Base-by-base conservation (phyloP, 139 green algal species). In the Tetradesmus obliquus region DNA sequence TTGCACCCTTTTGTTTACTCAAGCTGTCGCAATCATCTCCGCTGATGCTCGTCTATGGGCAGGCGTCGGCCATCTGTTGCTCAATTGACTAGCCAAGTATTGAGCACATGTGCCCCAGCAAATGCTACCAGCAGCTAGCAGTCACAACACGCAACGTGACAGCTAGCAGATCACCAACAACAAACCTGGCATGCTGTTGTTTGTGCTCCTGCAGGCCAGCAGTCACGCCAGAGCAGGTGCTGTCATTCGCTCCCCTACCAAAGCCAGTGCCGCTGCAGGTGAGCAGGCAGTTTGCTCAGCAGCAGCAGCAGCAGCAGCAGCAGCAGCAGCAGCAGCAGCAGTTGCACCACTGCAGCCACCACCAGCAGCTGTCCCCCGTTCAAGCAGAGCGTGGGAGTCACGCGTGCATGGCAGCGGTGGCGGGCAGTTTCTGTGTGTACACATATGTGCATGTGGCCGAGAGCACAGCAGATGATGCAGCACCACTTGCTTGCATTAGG, bases 211-310 rank as follows among this genome's bases (percentile, higher is more conserved):
- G 87, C 87, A 86, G 87, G 76, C 87, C 87, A 12, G 79, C 87
- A 55, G 87, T 86, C 8, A 86, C 87, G 17, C 72, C 79, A 19
- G 87, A 91, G 76, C 74, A 91, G 45, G 72, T 91, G 20, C 57
- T 91, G 58, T 91, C 87, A 13, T 80, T 86, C 55, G 20, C 20
- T 54, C 87, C 87, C 24, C 66, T 91, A 7, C 74, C 87, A 7
- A 84, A 91, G 24, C 87, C 87, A 45, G 87, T 91, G n/a, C 87
- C 87, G 12, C 57, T 91, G 22, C 62, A 91, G 87, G 87, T 91
- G 71, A 71, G 86, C 3, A 51, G n/a, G 32, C 2, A 55, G 81
- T 8, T 19, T 12, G 53, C 53, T 79, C 55, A 24, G 19, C 83
- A 88, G 83, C 22, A 15, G 84, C 84, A 55, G 62, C 58, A 55